Conservation (phyloP, 169 alveolate species). For the Plasmodium cynomolgi region DNA sequence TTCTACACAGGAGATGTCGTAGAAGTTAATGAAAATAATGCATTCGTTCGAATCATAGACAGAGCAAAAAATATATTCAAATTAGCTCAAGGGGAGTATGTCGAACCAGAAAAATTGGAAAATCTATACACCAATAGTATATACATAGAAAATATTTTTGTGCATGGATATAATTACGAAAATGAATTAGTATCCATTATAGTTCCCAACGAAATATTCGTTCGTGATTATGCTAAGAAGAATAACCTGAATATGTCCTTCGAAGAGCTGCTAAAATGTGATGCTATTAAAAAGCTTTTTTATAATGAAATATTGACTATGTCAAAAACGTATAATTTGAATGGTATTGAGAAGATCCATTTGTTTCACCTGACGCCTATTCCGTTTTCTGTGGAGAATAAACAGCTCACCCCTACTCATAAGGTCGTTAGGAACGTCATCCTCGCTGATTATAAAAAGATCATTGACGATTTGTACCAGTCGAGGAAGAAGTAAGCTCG, state of each 20-base stretch:
- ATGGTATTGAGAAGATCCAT: constrained; percentile 86
- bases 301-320: constrained; percentile 68
- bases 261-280: constrained; percentile 74
- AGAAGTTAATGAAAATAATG: constrained; percentile 86
- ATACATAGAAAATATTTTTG: constrained; percentile 81
- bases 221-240: constrained; percentile 61
- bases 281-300: constrained; percentile 71
- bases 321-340: constrained; percentile 76
- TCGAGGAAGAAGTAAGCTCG: constrained; percentile 10
- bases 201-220: constrained; percentile 52
- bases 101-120: constrained; percentile 96
- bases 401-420: constrained; percentile 94
- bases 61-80: constrained; percentile 95
- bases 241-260: constrained; percentile 73
- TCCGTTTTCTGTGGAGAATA: constrained; percentile 91
- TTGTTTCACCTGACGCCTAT: constrained; percentile 85
- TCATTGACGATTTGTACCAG: constrained; percentile 80
- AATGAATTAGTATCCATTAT: constrained; percentile 76
- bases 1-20: constrained; percentile 95
- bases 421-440: constrained; percentile 91
- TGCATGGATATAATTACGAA: constrained; percentile 81
- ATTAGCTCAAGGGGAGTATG: constrained; percentile 96
- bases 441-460: constrained; percentile 68
- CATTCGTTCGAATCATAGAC: constrained; percentile 92
- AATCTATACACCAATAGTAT: constrained; percentile 81